Conservation (phyloP, 306 rosid species). For the Rosa persica region DNA sequence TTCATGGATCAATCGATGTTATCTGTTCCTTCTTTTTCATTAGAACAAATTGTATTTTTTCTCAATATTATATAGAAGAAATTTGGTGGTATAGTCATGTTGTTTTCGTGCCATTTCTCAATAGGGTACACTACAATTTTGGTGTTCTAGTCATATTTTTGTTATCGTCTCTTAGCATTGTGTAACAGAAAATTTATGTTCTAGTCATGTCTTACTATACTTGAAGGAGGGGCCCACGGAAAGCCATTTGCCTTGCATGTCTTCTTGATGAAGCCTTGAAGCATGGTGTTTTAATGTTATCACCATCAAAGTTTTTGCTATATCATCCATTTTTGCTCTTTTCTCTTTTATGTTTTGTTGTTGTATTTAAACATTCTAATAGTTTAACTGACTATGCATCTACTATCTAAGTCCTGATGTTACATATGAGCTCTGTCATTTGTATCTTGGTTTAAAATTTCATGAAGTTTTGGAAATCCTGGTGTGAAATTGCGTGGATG, state of each 20-base stretch:
- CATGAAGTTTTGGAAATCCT: not conserved
- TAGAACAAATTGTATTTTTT: slow-evolving; percentile 14
- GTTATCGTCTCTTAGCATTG: not conserved
- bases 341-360: not conserved
- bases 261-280: slow-evolving; percentile 3
- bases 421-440: not conserved
- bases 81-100: not conserved
- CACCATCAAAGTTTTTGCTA: not conserved
- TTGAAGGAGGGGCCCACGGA: not conserved
- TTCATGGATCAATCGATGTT: slow-evolving; percentile 2
- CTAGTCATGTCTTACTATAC: not conserved
- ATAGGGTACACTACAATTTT: not conserved
- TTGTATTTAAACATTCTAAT: not conserved
- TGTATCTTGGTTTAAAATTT: not conserved
- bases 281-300: slow-evolving; percentile 1
- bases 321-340: not conserved
- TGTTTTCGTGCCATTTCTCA: not conserved
- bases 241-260: slow-evolving; percentile 6
- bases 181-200: not conserved
- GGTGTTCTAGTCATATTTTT: not conserved
- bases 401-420: not conserved
- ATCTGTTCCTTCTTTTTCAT: not conserved
- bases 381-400: not conserved
- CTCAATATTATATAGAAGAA: slow-evolving; percentile 4
- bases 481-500: not conserved